Percentiles rank a stretch among this genome's conserved stretches.
phyloP scores from a whole-genome alignment of 2,329 filamentous ascomycete species.

The Diplodia sapinea region DNA sequence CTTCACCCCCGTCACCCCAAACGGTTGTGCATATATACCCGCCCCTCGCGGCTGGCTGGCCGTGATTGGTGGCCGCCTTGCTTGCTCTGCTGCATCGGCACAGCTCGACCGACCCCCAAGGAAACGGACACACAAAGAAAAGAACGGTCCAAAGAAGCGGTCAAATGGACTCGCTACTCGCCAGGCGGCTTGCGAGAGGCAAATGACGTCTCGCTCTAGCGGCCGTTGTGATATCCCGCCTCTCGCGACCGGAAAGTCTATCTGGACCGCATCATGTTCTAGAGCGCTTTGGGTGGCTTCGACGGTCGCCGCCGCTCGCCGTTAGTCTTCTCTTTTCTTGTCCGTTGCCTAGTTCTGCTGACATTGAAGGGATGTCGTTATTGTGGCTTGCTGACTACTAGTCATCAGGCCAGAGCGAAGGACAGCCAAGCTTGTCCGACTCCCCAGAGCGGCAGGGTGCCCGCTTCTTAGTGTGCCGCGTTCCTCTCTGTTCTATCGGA shows the following conservation, averaged over 20 bases:
- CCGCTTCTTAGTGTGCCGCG: conserved; percentile 3
- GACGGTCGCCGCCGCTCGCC: background rate
- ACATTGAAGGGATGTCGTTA: background rate
- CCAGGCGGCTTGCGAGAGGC: too few relatives aligned
- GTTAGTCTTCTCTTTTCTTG: background rate
- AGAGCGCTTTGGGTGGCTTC: background rate
- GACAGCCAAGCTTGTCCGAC: background rate
- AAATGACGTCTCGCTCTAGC: conserved; percentile 1
- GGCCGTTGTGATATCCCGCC: background rate
- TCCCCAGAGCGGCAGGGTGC: background rate
- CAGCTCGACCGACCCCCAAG: background rate
- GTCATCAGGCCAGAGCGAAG: background rate
- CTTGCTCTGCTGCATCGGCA: background rate
- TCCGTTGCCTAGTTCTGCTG: background rate
- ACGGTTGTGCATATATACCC: conserved; percentile 20
- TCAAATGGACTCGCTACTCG: background rate
- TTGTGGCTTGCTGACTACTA: conserved; percentile 20
- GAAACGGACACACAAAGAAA: background rate
- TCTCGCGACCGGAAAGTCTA: conserved; percentile 11
- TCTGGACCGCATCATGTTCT: conserved; percentile 22
- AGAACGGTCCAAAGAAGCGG: background rate
- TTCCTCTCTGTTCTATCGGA: background rate
- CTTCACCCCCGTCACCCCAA: background rate
- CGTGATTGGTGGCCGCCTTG: background rate
- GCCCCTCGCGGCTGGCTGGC: background rate